A percentile compares a stretch with the other conserved stretches of the same genome.
Conservation (phyloP, 148 eudicot species). For the Rhododendron williamsianum region DNA sequence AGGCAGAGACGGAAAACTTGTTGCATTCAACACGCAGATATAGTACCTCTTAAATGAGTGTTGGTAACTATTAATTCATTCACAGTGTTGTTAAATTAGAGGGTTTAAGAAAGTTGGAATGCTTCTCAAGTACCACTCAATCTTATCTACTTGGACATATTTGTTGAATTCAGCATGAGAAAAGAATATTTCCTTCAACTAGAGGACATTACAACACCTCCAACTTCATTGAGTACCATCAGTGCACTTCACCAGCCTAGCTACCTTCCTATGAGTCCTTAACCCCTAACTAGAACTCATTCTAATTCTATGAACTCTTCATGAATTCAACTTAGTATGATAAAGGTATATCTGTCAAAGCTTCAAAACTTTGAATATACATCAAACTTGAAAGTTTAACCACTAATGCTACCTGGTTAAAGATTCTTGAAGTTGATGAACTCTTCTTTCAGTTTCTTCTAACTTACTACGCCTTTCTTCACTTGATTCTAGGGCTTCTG, state of each 20-base stretch:
- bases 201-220: not conserved
- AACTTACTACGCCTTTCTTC: slow-evolving; percentile 66
- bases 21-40: not conserved
- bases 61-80: not conserved
- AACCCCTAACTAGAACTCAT: not conserved
- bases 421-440: slow-evolving; percentile 83
- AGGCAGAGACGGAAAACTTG: not conserved
- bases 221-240: not conserved
- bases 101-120: not conserved
- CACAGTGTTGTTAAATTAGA: not conserved
- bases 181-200: not conserved
- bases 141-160: not conserved
- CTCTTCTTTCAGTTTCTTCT: slow-evolving; percentile 91
- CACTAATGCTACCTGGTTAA: slow-evolving; percentile 56
- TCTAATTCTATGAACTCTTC: not conserved
- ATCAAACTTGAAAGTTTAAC: not conserved
- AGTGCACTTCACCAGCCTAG: not conserved
- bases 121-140: not conserved
- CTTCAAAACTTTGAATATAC: not conserved
- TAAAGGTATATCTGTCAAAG: not conserved
- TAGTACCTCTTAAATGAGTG: not conserved
- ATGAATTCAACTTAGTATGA: not conserved
- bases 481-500: slow-evolving; percentile 61
- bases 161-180: not conserved
- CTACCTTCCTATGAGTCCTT: not conserved